A percentile compares a stretch with the other conserved stretches of the same genome.
These are phyloP conservation scores for Arctostaphylos glauca DNA, from an alignment of 148 eudicot species.

Conservation along the genomic window DNA sequence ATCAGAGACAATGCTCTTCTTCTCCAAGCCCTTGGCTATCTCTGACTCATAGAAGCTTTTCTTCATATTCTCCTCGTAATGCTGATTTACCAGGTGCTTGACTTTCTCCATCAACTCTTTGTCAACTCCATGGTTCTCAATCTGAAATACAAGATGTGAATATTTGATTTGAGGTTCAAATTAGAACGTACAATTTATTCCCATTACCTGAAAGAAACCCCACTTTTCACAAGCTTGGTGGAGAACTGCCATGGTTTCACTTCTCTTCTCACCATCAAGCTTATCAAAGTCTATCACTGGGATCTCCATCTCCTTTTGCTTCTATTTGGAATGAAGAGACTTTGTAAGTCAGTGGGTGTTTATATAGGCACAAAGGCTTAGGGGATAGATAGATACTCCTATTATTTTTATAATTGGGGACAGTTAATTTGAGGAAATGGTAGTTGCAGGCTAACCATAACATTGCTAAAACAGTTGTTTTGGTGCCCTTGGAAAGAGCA, in stretches of 20 bases:
- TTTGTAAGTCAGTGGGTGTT: conserved; percentile 11
- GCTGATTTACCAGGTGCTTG: conserved; percentile 49
- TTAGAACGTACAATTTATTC: no score
- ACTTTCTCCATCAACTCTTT: conserved; percentile 58
- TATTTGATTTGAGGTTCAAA: not conserved
- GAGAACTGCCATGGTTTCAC: conserved; percentile 63
- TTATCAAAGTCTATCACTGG: conserved; percentile 71
- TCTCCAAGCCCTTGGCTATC: conserved; percentile 41
- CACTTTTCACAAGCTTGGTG: conserved; percentile 78
- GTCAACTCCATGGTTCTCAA: conserved; percentile 75
- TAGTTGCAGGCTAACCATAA: conserved; percentile 18
- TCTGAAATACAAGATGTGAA: conserved; percentile 31
- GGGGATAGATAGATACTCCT: not conserved
- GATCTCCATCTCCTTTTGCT: conserved; percentile 45
- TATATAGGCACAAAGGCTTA: conserved; percentile 21
- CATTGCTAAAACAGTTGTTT: not conserved
- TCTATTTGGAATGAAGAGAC: not conserved
- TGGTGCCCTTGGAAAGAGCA: conserved; percentile 10
- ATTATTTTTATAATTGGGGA: not conserved
- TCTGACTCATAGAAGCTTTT: conserved; percentile 53
- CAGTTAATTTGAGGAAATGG: conserved; percentile 18
- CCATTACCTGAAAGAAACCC: conserved; percentile 75
- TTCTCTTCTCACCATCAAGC: conserved; percentile 61
- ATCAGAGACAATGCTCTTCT: conserved; percentile 29
- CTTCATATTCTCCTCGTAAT: conserved; percentile 67